Conservation (phyloP, 208 protist species). For the Naegleria lovaniensis region DNA sequence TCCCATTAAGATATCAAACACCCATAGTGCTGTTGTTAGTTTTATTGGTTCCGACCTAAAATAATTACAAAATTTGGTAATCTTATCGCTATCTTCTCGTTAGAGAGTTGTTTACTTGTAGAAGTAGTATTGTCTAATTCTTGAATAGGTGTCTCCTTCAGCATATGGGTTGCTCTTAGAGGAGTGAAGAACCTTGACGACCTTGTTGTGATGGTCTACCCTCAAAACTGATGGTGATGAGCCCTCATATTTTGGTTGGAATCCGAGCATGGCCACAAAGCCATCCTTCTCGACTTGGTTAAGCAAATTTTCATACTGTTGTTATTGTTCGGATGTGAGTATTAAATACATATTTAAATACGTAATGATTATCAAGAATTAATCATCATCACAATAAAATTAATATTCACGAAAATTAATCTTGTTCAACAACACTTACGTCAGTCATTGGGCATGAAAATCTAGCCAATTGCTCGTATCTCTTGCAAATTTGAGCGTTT, state of each 20-base stretch:
- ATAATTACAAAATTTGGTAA: too few relatives aligned
- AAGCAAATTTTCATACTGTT: background rate
- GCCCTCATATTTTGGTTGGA: background rate
- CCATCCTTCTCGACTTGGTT: background rate
- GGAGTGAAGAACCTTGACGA: background rate
- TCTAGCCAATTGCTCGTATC: background rate
- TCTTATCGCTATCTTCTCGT: background rate
- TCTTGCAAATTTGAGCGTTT: constrained; percentile 12
- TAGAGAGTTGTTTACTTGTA: background rate
- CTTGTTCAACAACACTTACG: background rate
- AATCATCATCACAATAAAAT: background rate
- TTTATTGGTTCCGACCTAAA: background rate
- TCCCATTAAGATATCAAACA: background rate
- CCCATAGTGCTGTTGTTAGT: background rate
- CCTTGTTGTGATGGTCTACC: constrained; percentile 7
- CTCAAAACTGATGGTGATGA: background rate
- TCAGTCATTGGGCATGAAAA: background rate
- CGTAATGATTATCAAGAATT: background rate
- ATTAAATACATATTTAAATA: too few relatives aligned
- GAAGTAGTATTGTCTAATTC: background rate
- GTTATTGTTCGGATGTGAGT: too few relatives aligned
- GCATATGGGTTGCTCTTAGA: background rate
- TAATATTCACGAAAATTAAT: background rate
- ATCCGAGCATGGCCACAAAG: background rate
- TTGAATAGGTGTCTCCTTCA: background rate